Percentiles rank a stretch among this genome's conserved stretches.
These are phyloP conservation scores for Naganishia cerealis DNA, from an alignment of 1,284 basidiomycete genomes.

Conservation along the genomic window DNA sequence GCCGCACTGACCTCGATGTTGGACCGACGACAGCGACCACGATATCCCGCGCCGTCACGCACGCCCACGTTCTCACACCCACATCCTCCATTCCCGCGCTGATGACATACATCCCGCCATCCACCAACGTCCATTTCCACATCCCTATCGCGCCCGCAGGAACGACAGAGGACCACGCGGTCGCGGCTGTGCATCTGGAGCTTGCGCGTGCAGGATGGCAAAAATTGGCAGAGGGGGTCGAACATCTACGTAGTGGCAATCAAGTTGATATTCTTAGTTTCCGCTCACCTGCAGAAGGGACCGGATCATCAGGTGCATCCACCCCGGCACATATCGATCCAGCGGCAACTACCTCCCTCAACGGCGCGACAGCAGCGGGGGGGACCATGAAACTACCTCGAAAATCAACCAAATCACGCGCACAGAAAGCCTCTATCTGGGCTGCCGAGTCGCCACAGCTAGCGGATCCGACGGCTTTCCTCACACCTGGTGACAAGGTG, in stretches of 20 bases:
- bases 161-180: slow-evolving; percentile 17
- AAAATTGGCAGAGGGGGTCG: slow-evolving; percentile 21
- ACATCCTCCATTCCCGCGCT: slow-evolving; percentile 46
- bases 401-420: slow-evolving; percentile 41
- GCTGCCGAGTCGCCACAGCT: slow-evolving; percentile 48
- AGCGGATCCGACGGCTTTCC: slow-evolving; percentile 56
- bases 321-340: slow-evolving; percentile 30
- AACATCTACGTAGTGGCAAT: not conserved
- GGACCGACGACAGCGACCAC: too few relatives aligned
- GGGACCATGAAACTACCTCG: slow-evolving; percentile 48
- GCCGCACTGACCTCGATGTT: too few relatives aligned
- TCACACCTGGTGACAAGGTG: slow-evolving; percentile 57
- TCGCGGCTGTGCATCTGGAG: slow-evolving; percentile 38
- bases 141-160: slow-evolving; percentile 34
- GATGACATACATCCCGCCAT: slow-evolving; percentile 46
- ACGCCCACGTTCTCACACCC: slow-evolving; percentile 51
- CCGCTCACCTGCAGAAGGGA: slow-evolving; percentile 35
- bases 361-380: not conserved
- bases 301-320: too few relatives aligned
- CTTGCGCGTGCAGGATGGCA: slow-evolving; percentile 23
- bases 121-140: slow-evolving; percentile 49
- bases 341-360: slow-evolving; percentile 19
- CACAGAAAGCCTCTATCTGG: slow-evolving; percentile 53
- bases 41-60: slow-evolving; percentile 45
- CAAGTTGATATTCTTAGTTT: slow-evolving; percentile 30